phyloP scores from a whole-genome alignment of 257 asterid species.

The Forsythia viridissima region DNA sequence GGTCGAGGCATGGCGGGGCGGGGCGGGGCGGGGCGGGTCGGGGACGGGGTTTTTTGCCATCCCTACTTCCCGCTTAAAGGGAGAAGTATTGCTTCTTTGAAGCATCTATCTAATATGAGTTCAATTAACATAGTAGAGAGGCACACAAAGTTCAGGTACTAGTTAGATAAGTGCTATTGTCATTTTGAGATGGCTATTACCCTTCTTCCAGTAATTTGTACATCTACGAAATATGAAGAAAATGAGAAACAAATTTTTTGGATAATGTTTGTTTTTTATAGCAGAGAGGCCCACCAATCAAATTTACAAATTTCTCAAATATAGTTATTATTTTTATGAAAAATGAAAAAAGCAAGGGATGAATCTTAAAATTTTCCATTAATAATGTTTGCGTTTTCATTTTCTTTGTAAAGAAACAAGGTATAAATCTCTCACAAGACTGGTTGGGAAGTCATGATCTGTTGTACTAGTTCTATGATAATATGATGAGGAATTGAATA shows the following conservation, averaged over 20 bases:
- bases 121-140: not conserved
- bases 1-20: too few relatives aligned
- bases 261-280: not conserved
- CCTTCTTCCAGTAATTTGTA: not conserved
- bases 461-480: not conserved
- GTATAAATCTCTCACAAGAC: not conserved
- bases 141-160: not conserved
- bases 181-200: not conserved
- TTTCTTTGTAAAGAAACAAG: not conserved
- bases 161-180: not conserved
- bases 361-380: not conserved
- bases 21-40: too few relatives aligned
- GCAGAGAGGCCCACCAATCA: not conserved
- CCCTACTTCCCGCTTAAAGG: not conserved
- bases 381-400: not conserved
- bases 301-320: not conserved
- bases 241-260: not conserved
- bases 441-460: not conserved
- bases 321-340: not conserved
- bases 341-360: not conserved
- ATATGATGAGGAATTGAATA: not conserved
- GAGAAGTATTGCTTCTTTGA: not conserved
- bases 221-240: not conserved
- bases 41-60: too few relatives aligned
- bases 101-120: not conserved